These are phyloP conservation scores for Thelonectria discophora DNA, from an alignment of 2,329 filamentous ascomycete genomes.

Conservation along the genomic window DNA sequence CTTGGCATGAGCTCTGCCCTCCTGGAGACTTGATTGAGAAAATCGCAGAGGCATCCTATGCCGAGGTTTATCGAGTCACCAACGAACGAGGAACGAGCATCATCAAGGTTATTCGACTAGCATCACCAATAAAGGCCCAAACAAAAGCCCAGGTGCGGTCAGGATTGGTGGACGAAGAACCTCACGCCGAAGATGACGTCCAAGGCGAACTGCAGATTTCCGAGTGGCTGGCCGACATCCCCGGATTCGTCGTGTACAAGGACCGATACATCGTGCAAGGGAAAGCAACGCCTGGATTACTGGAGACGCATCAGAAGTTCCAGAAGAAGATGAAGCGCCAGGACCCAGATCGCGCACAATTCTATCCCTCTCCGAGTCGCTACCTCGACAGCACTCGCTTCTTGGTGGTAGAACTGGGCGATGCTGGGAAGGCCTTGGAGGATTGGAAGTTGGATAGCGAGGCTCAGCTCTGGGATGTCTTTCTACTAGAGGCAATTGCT, in stretches of 20 bases:
- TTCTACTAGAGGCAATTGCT: conserved; percentile 67
- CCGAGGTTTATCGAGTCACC: conserved; percentile 70
- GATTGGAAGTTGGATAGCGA: conserved; percentile 60
- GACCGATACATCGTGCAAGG: conserved; percentile 69
- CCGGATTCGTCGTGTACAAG: conserved; percentile 73
- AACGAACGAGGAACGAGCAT: conserved; percentile 69
- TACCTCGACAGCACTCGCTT: conserved; percentile 68
- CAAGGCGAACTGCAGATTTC: conserved; percentile 69
- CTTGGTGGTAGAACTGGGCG: conserved; percentile 69
- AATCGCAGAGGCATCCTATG: conserved; percentile 73
- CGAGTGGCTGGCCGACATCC: conserved; percentile 70
- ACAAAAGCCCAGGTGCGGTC: conserved; percentile 64
- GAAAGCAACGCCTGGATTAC: conserved; percentile 60
- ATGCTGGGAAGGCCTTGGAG: conserved; percentile 68
- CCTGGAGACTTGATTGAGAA: conserved; percentile 64
- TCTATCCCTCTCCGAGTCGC: conserved; percentile 68
- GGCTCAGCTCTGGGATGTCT: conserved; percentile 70
- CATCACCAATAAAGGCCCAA: conserved; percentile 65
- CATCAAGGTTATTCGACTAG: conserved; percentile 70
- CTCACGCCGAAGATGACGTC: conserved; percentile 63
- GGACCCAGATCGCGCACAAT: conserved; percentile 66
- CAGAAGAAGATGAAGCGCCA: conserved; percentile 63
- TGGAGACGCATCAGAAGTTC: conserved; percentile 68
- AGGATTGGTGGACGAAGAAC: conserved; percentile 67
- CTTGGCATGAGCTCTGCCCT: conserved; percentile 67